Percentiles rank a stretch among this genome's conserved stretches.
Evolutionary conservation across 2,329 filamentous ascomycete genomes (phyloP).

Genomic region (Diaporthe sp.): DNA sequence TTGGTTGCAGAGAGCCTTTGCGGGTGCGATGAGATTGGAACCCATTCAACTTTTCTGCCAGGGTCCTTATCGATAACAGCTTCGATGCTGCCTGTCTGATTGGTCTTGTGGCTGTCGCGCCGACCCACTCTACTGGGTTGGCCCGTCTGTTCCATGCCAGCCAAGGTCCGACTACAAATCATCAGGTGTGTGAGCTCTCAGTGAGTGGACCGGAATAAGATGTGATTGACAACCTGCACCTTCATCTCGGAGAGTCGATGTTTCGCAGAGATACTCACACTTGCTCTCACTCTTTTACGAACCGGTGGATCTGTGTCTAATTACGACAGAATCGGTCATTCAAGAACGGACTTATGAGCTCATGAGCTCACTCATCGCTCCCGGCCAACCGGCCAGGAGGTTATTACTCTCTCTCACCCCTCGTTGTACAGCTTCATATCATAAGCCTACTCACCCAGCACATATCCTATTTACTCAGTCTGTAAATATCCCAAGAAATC

Average conservation of each 20-base stretch:
- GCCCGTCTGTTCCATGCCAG: not conserved
- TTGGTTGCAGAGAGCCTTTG: not conserved
- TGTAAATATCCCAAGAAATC: not conserved
- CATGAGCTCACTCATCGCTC: constrained; percentile 32
- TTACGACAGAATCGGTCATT: not conserved
- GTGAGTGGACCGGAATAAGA: not conserved
- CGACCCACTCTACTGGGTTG: not conserved
- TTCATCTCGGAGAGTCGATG: not conserved
- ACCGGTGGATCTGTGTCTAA: too few species aligned
- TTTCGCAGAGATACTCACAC: not conserved
- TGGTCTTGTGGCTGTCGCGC: not conserved
- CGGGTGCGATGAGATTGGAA: constrained; percentile 13
- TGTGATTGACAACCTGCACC: not conserved
- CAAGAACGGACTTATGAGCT: not conserved
- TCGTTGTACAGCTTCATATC: not conserved
- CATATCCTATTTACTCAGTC: not conserved
- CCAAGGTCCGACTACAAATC: not conserved
- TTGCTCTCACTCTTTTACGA: not conserved
- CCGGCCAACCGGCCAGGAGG: constrained; percentile 30
- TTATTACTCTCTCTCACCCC: not conserved
- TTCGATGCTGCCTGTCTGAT: not conserved
- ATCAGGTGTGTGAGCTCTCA: not conserved
- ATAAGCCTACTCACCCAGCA: not conserved
- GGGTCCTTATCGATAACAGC: constrained; percentile 26
- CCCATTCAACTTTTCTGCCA: constrained; percentile 26